Percentiles rank a stretch among this genome's conserved stretches.
phyloP scores from a whole-genome alignment of 768 basidiomycete genomes.

The Pholiota conissans region DNA sequence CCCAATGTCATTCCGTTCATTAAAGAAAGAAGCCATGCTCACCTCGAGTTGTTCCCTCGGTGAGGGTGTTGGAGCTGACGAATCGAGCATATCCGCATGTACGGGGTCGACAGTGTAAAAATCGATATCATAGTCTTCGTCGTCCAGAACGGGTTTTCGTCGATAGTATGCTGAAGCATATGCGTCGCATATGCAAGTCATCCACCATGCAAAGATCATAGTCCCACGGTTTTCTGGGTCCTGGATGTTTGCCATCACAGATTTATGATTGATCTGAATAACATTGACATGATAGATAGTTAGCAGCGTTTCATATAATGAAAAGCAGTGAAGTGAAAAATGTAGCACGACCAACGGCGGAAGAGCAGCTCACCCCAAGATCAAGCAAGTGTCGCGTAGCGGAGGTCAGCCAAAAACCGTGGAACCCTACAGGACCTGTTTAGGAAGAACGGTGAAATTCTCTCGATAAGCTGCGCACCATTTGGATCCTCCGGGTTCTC shows the following conservation, averaged over 20 bases:
- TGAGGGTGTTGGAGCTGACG: conserved; percentile 50
- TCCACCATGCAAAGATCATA: conserved; percentile 94
- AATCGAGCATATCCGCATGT: conserved; percentile 45
- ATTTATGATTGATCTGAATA: conserved; percentile 79
- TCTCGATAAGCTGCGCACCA: conserved; percentile 41
- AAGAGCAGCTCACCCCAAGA: conserved; percentile 55
- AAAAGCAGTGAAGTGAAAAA: conserved; percentile 5
- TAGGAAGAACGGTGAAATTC: conserved; percentile 6
- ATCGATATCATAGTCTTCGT: conserved; percentile 88
- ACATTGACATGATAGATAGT: conserved; percentile 9
- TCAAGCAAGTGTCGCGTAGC: conserved; percentile 80
- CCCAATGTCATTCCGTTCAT: neutral
- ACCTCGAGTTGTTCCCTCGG: conserved; percentile 83
- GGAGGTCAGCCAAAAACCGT: conserved; percentile 80
- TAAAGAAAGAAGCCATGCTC: conserved; percentile 18
- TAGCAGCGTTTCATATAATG: conserved; percentile 4
- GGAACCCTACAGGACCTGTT: conserved; percentile 56
- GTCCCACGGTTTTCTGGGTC: conserved; percentile 77
- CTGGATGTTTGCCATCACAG: conserved; percentile 69
- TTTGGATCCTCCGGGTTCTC: conserved; percentile 73
- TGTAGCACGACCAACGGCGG: conserved; percentile 4
- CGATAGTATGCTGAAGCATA: conserved; percentile 84
- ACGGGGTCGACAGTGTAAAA: conserved; percentile 78
- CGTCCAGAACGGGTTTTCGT: conserved; percentile 82
- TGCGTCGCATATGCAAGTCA: conserved; percentile 84